Evolutionary conservation across 306 rosid genomes (phyloP).

Genomic region (Cicer bijugum): DNA sequence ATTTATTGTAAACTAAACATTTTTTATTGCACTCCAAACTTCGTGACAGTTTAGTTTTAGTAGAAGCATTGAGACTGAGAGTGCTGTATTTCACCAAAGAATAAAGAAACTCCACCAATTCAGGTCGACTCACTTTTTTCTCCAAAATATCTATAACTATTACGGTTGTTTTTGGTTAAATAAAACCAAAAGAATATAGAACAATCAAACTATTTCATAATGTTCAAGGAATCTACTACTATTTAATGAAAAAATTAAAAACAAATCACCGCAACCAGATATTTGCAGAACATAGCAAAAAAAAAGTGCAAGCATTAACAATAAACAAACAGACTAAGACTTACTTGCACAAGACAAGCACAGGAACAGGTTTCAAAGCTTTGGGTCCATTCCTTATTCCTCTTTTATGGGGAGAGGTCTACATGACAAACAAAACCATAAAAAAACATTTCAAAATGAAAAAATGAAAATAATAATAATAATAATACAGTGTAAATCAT

Average conservation of each 20-base stretch:
- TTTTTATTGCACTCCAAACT: conserved; percentile 4
- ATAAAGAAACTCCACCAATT: conserved; percentile 13
- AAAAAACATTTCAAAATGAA: neutral
- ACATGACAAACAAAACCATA: conserved; percentile 35
- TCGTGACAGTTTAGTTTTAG: neutral
- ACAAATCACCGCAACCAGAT: neutral
- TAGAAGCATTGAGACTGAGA: neutral
- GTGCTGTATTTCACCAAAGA: conserved; percentile 3
- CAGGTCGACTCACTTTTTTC: neutral
- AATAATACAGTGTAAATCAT: conserved; percentile 16
- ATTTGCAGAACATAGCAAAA: conserved; percentile 10
- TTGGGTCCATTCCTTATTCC: conserved; percentile 84
- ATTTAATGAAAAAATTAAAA: neutral
- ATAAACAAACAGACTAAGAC: conserved; percentile 41
- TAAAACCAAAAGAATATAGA: neutral
- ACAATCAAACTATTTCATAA: neutral
- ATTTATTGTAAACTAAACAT: neutral
- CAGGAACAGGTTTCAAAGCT: conserved; percentile 82
- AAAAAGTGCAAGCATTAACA: conserved; percentile 4
- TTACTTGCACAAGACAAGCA: conserved; percentile 79
- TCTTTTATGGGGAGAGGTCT: conserved; percentile 65
- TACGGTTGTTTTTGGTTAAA: conserved; percentile 8
- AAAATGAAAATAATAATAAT: neutral
- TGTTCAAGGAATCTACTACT: conserved; percentile 13
- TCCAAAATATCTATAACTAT: conserved; percentile 6